Base-by-base conservation (phyloP, 345 rosid species). In the Carallia brachiata region DNA sequence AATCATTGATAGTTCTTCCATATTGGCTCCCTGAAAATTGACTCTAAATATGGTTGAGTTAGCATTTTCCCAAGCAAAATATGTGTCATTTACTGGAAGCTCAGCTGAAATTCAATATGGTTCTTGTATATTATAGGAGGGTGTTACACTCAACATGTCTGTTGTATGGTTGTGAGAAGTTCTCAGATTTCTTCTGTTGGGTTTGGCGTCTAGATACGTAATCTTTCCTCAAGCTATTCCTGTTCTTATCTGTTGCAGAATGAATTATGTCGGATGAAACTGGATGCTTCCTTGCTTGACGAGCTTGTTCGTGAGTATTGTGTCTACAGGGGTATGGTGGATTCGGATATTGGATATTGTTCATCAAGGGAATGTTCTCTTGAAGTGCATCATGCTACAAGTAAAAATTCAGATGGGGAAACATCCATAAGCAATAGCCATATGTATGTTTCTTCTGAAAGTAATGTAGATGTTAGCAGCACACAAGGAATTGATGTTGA, bases 291-390 rank as follows among this genome's bases (percentile, higher is more conserved):
- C 17, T 73, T 83, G 80, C 93, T 91, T 53, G 98, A 94, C 71
- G 93, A 85, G 75, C 92, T 91, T 70, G 92, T 94, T 34, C 87
- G 70, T 18, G 98, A 94, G 84, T 94, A 94, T 69, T 94, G 97
- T 84, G 83, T 94, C 39, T 94, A 90, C 61, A 83, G 98, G 83
- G 98, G 98, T 67, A 87, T 94, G 61, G 83, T 91, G 17, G 88
- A 86, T 52, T 83, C 87, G 67, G 84, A 81, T 23, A 23, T 23
- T 74, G 85, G 80, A 36, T 75, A 40, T 62, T 64, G 76, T 82
- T 84, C 87, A 69, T 81, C 89, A 68, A 68, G 78, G 66, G 80
- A 72, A 60, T 79, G 71, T 75, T 84, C 87, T 67, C 70, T 77
- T 66, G 97, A 88, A 81, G 69, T 78, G 59, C 89, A 88, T 66